These are phyloP conservation scores for Lactifluus hygrophoroides DNA, from an alignment of 768 basidiomycete genomes.

Conservation along the genomic window DNA sequence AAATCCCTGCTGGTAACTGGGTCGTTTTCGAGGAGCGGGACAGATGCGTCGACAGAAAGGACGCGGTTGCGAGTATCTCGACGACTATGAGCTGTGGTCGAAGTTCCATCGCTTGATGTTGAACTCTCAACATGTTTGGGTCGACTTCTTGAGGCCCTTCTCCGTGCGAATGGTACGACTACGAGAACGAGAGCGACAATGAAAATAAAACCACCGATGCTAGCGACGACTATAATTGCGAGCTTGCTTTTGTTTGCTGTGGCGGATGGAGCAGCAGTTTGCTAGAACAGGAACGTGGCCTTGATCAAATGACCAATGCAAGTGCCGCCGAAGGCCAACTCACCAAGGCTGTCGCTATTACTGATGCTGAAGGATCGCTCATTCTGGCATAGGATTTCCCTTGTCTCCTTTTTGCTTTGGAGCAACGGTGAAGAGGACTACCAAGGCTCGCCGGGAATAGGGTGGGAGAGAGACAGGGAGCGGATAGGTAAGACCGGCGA, in stretches of 20 bases:
- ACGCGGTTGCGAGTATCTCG: constrained; percentile 10
- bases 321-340: not conserved
- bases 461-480: not conserved
- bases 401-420: not conserved
- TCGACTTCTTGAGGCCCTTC: constrained; percentile 4
- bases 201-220: constrained; percentile 15
- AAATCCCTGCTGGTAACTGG: not conserved
- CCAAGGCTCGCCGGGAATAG: not conserved
- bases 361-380: not conserved
- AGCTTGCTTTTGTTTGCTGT: constrained; percentile 7
- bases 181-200: constrained; percentile 12
- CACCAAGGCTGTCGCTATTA: not conserved
- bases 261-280: not conserved
- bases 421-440: not conserved
- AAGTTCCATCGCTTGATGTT: not conserved
- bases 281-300: constrained; percentile 8
- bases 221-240: constrained; percentile 12
- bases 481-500: not conserved
- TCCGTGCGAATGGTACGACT: constrained; percentile 13
- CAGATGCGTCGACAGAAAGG: constrained; percentile 16
- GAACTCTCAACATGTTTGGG: not conserved
- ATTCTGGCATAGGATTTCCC: not conserved
- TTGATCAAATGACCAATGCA: constrained; percentile 7
- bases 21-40: constrained; percentile 17
- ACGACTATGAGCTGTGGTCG: not conserved